These are phyloP conservation scores for Berberis thunbergii DNA, from an alignment of 164 flowering plant species.

Conservation along the genomic window DNA sequence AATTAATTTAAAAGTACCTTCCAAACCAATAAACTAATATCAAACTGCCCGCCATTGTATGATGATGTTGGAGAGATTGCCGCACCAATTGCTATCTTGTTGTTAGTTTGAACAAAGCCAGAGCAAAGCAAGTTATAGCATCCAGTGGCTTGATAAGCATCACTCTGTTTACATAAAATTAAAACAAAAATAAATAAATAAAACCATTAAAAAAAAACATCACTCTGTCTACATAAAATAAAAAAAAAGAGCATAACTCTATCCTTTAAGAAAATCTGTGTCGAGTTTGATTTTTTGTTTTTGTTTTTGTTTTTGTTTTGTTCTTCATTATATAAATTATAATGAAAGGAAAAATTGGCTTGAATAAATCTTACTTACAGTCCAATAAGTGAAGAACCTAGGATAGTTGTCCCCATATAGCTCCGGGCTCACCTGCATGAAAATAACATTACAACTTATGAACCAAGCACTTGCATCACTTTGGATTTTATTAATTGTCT, in stretches of 20 bases:
- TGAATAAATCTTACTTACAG: constrained; percentile 41
- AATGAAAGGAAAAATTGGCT: no score
- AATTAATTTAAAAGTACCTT: constrained; percentile 41
- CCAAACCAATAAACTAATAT: constrained; percentile 87
- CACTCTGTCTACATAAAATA: no score
- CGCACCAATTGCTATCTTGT: constrained; percentile 89
- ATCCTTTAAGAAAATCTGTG: no score
- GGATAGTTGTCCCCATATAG: constrained; percentile 87
- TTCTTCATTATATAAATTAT: no score
- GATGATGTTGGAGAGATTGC: constrained; percentile 85
- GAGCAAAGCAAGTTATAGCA: constrained; percentile 97
- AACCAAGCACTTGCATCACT: background rate
- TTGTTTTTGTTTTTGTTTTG: no score
- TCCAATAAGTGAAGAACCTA: constrained; percentile 98
- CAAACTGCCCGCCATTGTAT: constrained; percentile 70
- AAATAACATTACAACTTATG: background rate
- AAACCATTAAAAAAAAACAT: no score
- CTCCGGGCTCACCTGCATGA: constrained; percentile 84
- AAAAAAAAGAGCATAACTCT: no score
- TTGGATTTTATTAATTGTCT: background rate
- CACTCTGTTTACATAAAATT: constrained; percentile 38
- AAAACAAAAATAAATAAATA: background rate
- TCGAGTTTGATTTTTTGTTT: background rate
- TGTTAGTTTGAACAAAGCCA: constrained; percentile 91
- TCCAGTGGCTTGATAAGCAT: constrained; percentile 96